phyloP scores from a whole-genome alignment of 352 stramenopile genomes.

The Phytophthora sp. region DNA sequence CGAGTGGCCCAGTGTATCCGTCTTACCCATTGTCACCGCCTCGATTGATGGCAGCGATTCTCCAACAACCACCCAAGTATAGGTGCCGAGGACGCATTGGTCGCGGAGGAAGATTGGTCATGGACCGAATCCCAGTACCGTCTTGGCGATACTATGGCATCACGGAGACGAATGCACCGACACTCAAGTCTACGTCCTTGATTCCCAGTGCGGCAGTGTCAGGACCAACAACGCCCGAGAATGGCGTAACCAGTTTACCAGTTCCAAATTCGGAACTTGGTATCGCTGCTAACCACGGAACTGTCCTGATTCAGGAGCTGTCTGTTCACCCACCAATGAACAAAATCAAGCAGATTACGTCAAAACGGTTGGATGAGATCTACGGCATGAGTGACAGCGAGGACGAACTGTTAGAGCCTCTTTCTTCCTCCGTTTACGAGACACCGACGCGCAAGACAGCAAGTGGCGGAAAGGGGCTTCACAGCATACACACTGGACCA shows the following conservation, averaged over 20 bases:
- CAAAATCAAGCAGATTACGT: constrained; percentile 64
- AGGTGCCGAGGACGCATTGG: constrained; percentile 74
- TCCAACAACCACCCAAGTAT: constrained; percentile 76
- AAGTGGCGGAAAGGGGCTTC: constrained; percentile 30
- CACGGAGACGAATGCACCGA: constrained; percentile 56
- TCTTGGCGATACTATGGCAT: constrained; percentile 59
- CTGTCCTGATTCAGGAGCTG: constrained; percentile 73
- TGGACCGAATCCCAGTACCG: constrained; percentile 75
- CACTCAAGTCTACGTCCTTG: constrained; percentile 28
- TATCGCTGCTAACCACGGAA: constrained; percentile 43
- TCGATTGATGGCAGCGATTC: constrained; percentile 68
- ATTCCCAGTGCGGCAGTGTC: background rate
- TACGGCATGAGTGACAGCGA: constrained; percentile 89
- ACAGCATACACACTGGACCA: constrained; percentile 26
- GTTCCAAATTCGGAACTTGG: constrained; percentile 22
- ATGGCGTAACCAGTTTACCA: constrained; percentile 7
- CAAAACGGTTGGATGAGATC: constrained; percentile 73
- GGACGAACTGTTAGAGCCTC: constrained; percentile 72
- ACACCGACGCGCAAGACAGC: constrained; percentile 42
- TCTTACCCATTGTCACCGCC: constrained; percentile 72
- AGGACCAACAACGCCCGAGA: constrained; percentile 4
- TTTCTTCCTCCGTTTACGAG: constrained; percentile 66
- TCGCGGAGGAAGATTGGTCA: constrained; percentile 70
- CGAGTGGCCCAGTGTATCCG: constrained; percentile 50
- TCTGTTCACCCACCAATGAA: constrained; percentile 52